phyloP scores from a whole-genome alignment of 345 rosid genomes.

The Populus deltoides region DNA sequence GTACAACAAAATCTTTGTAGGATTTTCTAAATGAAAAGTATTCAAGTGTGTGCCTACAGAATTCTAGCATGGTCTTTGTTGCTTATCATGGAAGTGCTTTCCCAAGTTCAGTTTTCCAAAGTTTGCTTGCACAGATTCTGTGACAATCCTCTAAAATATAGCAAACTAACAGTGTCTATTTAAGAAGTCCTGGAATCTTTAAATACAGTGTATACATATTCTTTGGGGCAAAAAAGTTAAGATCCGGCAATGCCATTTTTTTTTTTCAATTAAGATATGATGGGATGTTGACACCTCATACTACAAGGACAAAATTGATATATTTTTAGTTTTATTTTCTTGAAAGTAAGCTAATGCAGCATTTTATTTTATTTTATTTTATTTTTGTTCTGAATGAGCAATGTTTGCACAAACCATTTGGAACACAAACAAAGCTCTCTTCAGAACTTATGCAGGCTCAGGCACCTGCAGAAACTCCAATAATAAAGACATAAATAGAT shows the following conservation, averaged over 20 bases:
- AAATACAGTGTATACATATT: background rate
- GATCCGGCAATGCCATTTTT: too few relatives aligned
- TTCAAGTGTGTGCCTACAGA: background rate
- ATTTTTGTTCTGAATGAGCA: too few relatives aligned
- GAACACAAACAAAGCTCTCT: too few relatives aligned
- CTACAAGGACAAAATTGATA: too few relatives aligned
- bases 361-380: too few relatives aligned
- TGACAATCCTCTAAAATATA: background rate
- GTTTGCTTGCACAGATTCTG: background rate
- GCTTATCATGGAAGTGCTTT: background rate
- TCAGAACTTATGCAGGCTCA: background rate
- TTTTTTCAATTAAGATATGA: too few relatives aligned
- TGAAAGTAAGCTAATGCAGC: too few relatives aligned
- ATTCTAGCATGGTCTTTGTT: background rate
- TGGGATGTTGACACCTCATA: too few relatives aligned
- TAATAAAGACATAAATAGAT: background rate
- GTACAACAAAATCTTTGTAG: background rate
- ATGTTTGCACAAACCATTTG: too few relatives aligned
- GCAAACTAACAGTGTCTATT: background rate
- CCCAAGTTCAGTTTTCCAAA: background rate
- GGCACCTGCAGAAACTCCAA: too few relatives aligned
- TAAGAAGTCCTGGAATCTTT: background rate
- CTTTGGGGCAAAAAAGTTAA: background rate
- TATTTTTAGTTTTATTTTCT: too few relatives aligned
- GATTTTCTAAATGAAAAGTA: background rate